Base-by-base conservation (phyloP, 1,284 basidiomycete species). In the Sparassis latifolia region DNA sequence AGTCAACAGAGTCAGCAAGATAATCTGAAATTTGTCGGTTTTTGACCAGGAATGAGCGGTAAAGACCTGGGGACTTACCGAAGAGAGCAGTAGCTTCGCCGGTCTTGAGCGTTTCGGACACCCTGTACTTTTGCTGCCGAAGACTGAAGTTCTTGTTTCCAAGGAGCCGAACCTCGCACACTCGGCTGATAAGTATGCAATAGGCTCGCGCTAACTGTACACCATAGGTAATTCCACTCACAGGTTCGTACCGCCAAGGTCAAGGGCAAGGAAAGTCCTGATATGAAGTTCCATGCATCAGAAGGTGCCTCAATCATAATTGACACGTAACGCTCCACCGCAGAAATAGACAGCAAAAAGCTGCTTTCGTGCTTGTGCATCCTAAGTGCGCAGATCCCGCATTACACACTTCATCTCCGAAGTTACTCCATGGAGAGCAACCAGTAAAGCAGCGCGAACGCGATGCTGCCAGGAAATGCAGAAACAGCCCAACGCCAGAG, bases 231-330 rank as follows among this genome's bases (percentile, higher is more conserved):
- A 40, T 9, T 33, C 5, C 39, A 74, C 86, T 66, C 69, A 94
- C 86, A 97, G 77, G 66, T 97, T 97, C 30, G 94, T 97, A 51
- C 95, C 95, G 39, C 94, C 94, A 31, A 97, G 80, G 71, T 97
- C 95, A 38, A 97, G 79, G 3, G 95, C 93, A 49, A 97, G 80
- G 69, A 95, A 97, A 3, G 90, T 93, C 44, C 93, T 94, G 66
- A 52, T 45, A 53, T 31, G 29, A 31, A 40, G 48, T 32, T 37
- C 35, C 20, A 20, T 20, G 20, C 20, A 20, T 20, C 20, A 20
- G 20, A 20, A 20, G 20, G 31, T 47, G 40, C 42, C 38, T 32
- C 42, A 37, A 49, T 40, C 45, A 47, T 32, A 40, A 30, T 33
- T n/a, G 7, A 27, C 40, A 20, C 27, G 10, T 42, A 27, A 7